A percentile compares a stretch with the other conserved stretches of the same genome.
Evolutionary conservation across 2,329 filamentous ascomycete genomes (phyloP).

Genomic region (Dactylonectria macrodidyma): DNA sequence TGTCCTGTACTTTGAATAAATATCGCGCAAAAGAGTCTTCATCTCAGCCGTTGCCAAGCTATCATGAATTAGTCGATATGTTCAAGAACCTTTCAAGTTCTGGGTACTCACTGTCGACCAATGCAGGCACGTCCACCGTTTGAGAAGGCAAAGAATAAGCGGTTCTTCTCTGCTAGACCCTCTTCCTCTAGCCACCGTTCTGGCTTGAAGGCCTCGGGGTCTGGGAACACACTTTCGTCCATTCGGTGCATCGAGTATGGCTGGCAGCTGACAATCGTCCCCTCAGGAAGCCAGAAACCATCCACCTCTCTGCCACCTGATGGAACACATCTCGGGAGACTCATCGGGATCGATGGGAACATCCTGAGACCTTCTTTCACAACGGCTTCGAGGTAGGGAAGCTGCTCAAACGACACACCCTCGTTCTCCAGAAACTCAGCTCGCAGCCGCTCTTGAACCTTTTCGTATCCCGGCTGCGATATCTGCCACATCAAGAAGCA

Average conservation of each 20-base stretch:
- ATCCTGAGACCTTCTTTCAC: conserved; percentile 35
- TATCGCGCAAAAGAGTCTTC: conserved; percentile 31
- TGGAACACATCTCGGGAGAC: conserved; percentile 31
- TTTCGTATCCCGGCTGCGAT: conserved; percentile 32
- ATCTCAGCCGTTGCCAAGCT: conserved; percentile 39
- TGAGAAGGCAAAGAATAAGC: conserved; percentile 35
- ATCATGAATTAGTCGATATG: not conserved
- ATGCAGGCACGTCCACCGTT: conserved; percentile 36
- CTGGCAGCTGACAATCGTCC: conserved; percentile 37
- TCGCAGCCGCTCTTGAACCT: conserved; percentile 11
- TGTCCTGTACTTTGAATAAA: conserved; percentile 30
- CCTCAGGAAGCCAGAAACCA: conserved; percentile 32
- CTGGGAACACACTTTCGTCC: conserved; percentile 24
- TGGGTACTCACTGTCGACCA: conserved; percentile 37
- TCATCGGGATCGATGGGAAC: conserved; percentile 35
- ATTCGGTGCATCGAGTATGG: conserved; percentile 35
- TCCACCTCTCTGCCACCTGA: conserved; percentile 15
- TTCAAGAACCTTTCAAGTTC: not conserved
- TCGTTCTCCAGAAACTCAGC: conserved; percentile 20
- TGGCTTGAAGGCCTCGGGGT: conserved; percentile 29
- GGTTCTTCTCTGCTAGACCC: conserved; percentile 20
- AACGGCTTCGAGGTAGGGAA: conserved; percentile 34
- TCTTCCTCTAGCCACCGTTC: conserved; percentile 32
- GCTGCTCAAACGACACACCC: conserved; percentile 13
- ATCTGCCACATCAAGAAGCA: conserved; percentile 42